A percentile compares a stretch with the other conserved stretches of the same genome.
Conservation (phyloP, 352 stramenopile species). For the Pythium pyrilobum region DNA sequence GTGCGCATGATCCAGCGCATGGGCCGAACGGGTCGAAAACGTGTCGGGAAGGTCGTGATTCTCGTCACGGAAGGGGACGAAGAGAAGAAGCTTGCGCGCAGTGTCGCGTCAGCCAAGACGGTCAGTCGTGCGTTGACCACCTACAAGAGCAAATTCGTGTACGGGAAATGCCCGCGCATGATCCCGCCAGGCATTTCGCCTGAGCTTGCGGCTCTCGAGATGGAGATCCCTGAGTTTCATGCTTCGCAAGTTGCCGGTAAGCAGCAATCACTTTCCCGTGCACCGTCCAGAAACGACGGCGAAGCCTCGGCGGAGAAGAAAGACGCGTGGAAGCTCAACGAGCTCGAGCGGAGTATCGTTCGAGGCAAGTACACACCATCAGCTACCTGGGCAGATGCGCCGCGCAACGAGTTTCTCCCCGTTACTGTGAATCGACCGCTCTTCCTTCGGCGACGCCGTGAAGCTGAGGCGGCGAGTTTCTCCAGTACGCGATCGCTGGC, state of each 20-base stretch:
- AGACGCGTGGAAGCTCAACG: slow-evolving; percentile 53
- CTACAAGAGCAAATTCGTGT: slow-evolving; percentile 88
- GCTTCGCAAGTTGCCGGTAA: slow-evolving; percentile 69
- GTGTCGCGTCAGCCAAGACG: slow-evolving; percentile 72
- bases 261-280: slow-evolving; percentile 10
- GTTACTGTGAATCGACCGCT: slow-evolving; percentile 32
- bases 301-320: slow-evolving; percentile 1
- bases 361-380: slow-evolving; percentile 38
- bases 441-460: slow-evolving; percentile 28
- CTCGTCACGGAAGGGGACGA: slow-evolving; percentile 88
- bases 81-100: slow-evolving; percentile 82
- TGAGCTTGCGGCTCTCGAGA: slow-evolving; percentile 42
- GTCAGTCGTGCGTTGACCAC: slow-evolving; percentile 76
- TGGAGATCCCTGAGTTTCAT: slow-evolving; percentile 80
- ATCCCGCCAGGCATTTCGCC: slow-evolving; percentile 47
- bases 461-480: not conserved
- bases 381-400: slow-evolving; percentile 23
- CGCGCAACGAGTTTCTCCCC: slow-evolving; percentile 35
- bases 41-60: slow-evolving; percentile 88
- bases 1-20: slow-evolving; percentile 95
- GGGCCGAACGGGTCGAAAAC: slow-evolving; percentile 95
- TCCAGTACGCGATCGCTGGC: slow-evolving; percentile 38
- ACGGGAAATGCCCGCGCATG: slow-evolving; percentile 78
- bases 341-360: slow-evolving; percentile 52
- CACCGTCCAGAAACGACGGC: not conserved